These are phyloP conservation scores for Flaveria ramosissima DNA, from an alignment of 129 eudicot species.

Conservation along the genomic window DNA sequence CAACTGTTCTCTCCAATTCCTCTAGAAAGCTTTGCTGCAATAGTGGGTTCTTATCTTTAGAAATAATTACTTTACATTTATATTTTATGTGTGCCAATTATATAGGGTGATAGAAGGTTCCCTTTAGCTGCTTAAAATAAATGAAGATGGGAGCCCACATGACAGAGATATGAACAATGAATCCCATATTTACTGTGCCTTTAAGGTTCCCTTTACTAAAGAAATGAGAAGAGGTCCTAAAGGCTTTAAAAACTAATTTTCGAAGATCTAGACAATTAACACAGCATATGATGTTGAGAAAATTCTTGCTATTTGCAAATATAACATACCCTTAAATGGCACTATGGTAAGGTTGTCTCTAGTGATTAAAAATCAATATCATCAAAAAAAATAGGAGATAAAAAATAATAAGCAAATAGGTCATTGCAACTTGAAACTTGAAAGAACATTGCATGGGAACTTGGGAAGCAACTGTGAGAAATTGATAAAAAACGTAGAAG, in stretches of 20 bases:
- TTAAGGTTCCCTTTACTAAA: neutral
- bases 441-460: neutral
- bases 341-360: neutral
- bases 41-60: conserved; percentile 13
- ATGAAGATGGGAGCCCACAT: conserved; percentile 10
- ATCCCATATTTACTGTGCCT: neutral
- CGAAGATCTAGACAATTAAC: neutral
- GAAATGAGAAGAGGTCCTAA: neutral
- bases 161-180: conserved; percentile 13
- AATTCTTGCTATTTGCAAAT: neutral
- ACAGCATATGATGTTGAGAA: neutral
- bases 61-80: neutral
- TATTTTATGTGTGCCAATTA: neutral
- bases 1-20: conserved; percentile 93
- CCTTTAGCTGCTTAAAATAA: neutral
- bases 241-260: neutral
- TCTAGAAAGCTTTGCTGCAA: conserved; percentile 84
- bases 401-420: neutral
- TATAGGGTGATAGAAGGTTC: neutral
- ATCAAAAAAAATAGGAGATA: neutral
- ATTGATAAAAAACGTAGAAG: neutral
- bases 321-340: neutral
- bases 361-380: neutral
- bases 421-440: neutral
- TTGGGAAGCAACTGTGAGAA: neutral